These are phyloP conservation scores for Mycena pura DNA, from an alignment of 768 basidiomycete genomes.

Conservation along the genomic window DNA sequence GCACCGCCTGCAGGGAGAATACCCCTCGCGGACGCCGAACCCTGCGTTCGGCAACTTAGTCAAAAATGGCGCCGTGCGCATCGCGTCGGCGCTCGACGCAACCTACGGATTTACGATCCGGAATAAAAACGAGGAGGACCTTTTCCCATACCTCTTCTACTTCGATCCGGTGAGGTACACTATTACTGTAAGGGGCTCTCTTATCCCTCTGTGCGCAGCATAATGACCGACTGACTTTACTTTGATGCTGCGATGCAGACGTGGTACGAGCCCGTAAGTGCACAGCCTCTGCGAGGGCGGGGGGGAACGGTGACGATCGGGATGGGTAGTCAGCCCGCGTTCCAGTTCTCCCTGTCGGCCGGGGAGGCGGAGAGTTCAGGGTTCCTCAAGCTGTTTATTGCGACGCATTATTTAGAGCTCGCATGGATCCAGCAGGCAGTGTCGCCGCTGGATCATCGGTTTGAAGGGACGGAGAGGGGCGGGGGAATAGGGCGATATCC, in stretches of 20 bases:
- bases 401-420: conserved; percentile 49
- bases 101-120: conserved; percentile 17
- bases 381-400: conserved; percentile 55
- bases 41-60: conserved; percentile 1
- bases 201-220: no score
- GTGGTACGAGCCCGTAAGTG: neutral
- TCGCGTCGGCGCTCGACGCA: neutral
- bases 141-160: conserved; percentile 13
- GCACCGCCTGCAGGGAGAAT: conserved; percentile 8
- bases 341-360: neutral
- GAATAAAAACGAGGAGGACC: neutral
- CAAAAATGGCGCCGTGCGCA: neutral
- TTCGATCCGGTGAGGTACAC: conserved; percentile 8
- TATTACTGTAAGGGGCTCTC: neutral
- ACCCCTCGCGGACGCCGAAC: neutral
- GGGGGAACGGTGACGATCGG: neutral
- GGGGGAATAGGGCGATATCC: no score
- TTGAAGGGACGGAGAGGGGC: neutral
- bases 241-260: no score
- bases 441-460: neutral
- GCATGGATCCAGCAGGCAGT: conserved; percentile 44
- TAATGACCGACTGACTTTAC: no score
- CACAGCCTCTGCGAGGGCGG: neutral
- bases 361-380: conserved; percentile 27
- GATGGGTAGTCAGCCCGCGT: neutral